A percentile compares a stretch with the other conserved stretches of the same genome.
These are phyloP conservation scores for Salix udensis DNA, from an alignment of 345 rosid genomes.

Conservation along the genomic window DNA sequence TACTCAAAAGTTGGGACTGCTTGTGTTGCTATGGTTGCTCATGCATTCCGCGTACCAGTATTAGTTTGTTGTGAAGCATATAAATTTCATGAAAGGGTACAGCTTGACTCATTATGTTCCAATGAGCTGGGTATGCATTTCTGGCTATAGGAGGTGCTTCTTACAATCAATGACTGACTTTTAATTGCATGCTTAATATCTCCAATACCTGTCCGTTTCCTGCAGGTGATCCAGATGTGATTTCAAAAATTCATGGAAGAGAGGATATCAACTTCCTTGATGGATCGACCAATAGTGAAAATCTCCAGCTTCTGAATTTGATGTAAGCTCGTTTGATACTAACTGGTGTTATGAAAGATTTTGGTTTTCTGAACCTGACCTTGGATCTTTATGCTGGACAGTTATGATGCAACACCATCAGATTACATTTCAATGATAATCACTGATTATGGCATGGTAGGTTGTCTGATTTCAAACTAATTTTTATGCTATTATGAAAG, in stretches of 20 bases:
- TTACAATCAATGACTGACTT: background rate
- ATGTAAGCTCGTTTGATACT: constrained; percentile 40
- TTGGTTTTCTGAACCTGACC: constrained; percentile 19
- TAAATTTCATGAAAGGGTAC: constrained; percentile 94
- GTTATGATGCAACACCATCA: constrained; percentile 91
- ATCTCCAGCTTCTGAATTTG: constrained; percentile 76
- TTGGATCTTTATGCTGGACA: constrained; percentile 22
- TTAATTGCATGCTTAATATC: background rate
- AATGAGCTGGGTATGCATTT: constrained; percentile 80
- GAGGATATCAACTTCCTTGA: constrained; percentile 58
- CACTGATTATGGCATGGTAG: constrained; percentile 96
- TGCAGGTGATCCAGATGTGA: constrained; percentile 88
- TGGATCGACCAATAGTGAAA: constrained; percentile 49
- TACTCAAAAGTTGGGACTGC: constrained; percentile 96
- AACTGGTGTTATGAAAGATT: background rate
- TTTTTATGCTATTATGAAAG: background rate
- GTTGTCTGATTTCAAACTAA: constrained; percentile 14
- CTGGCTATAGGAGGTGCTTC: background rate
- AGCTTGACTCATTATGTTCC: constrained; percentile 88
- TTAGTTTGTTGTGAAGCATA: constrained; percentile 95
- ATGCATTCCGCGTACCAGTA: constrained; percentile 74
- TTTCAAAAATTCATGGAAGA: constrained; percentile 64
- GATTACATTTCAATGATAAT: constrained; percentile 86
- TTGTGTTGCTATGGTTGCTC: constrained; percentile 94
- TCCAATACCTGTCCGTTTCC: constrained; percentile 7